Conservation (phyloP, 1,284 basidiomycete genomes). For the Ceratobasidium papillatum region DNA sequence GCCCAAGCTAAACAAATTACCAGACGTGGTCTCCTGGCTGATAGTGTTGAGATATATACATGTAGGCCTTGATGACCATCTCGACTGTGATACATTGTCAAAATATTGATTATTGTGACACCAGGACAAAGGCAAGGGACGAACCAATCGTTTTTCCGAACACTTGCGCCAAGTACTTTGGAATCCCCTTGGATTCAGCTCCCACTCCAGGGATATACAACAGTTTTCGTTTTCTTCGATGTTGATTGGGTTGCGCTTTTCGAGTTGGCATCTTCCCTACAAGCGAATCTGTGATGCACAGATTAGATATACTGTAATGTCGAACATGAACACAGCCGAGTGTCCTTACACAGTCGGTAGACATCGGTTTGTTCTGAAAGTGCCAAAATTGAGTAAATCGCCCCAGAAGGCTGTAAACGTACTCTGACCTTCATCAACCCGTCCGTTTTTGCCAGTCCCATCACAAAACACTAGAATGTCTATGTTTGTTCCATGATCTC, state of each 20-base stretch:
- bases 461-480: constrained; percentile 36
- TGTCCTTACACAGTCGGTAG: constrained; percentile 21
- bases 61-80: constrained; percentile 35
- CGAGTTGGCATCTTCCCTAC: constrained; percentile 2
- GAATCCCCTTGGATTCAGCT: constrained; percentile 31
- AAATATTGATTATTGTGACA: background rate
- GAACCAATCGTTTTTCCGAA: constrained; percentile 34
- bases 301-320: background rate
- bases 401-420: background rate
- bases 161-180: constrained; percentile 24
- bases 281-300: background rate
- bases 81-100: constrained; percentile 2
- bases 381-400: background rate
- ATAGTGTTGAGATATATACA: constrained; percentile 24
- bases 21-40: constrained; percentile 25
- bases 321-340: background rate
- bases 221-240: background rate
- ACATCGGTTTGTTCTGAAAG: constrained; percentile 24
- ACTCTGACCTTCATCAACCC: background rate
- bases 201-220: constrained; percentile 33
- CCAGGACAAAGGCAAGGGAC: background rate
- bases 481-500: background rate
- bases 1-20: background rate
- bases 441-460: constrained; percentile 32
- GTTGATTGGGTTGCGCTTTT: background rate